Conservation (phyloP, 163 green algal species). For the Scenedesmus sp. region DNA sequence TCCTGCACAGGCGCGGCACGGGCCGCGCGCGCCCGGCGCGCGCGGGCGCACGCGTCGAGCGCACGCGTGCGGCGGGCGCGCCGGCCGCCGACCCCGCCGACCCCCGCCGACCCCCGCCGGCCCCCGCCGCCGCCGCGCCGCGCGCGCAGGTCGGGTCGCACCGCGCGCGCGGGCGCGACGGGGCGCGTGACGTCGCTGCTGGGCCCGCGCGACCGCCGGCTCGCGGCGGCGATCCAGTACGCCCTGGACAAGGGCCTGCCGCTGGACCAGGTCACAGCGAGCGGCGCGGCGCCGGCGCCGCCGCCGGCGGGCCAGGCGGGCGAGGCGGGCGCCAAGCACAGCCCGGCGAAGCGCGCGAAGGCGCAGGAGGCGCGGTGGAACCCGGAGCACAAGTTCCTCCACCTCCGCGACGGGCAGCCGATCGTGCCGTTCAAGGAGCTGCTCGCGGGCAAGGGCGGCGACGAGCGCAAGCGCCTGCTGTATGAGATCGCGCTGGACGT, state of each 20-base stretch:
- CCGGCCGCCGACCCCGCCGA: slow-evolving; percentile 59
- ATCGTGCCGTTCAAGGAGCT: slow-evolving; percentile 33
- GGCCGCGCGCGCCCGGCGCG: no score
- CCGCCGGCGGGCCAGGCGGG: not conserved
- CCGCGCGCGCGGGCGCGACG: slow-evolving; percentile 45
- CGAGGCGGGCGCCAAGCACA: not conserved
- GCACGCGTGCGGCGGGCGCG: no score
- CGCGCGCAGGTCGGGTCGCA: slow-evolving; percentile 69
- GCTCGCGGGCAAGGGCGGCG: not conserved
- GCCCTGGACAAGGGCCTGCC: slow-evolving; percentile 75
- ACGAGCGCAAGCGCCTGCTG: slow-evolving; percentile 35
- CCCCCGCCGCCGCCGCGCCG: not conserved
- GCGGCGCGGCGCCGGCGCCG: slow-evolving; percentile 23
- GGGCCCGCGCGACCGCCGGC: slow-evolving; percentile 76
- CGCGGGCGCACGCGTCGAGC: no score
- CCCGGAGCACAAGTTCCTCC: slow-evolving; percentile 30
- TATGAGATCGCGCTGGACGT: slow-evolving; percentile 36
- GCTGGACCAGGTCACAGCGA: slow-evolving; percentile 77
- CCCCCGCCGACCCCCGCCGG: no score
- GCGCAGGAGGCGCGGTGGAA: slow-evolving; percentile 2
- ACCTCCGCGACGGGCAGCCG: slow-evolving; percentile 20
- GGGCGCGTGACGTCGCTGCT: slow-evolving; percentile 88
- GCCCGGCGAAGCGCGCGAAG: not conserved
- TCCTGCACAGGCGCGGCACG: slow-evolving; percentile 89
- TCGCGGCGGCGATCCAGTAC: slow-evolving; percentile 85